Percentiles rank a stretch among this genome's conserved stretches.
These are phyloP conservation scores for Phalaenopsis equestris DNA, from an alignment of 106 monocot species.

Conservation along the genomic window DNA sequence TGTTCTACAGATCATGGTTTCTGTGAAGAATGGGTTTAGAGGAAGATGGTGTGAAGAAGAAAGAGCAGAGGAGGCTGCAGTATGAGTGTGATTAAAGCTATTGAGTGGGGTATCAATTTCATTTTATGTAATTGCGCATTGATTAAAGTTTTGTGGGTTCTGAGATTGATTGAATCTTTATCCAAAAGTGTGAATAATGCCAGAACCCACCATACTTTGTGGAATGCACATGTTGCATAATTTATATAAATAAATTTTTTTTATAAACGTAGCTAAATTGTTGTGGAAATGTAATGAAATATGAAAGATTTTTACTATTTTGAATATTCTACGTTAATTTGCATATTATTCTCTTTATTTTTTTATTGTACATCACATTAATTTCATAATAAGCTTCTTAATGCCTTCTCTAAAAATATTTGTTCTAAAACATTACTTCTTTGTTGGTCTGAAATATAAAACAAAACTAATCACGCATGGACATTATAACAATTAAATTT, in stretches of 20 bases:
- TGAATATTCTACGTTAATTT: too few species aligned
- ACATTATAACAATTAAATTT: too few species aligned
- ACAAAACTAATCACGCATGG: too few species aligned
- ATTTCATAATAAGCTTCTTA: too few species aligned
- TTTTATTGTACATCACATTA: too few species aligned
- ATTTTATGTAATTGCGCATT: background rate
- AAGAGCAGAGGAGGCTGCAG: background rate
- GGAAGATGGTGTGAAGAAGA: background rate
- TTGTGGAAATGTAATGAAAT: too few species aligned
- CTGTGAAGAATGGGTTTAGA: background rate
- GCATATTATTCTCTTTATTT: too few species aligned
- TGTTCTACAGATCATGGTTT: too few species aligned
- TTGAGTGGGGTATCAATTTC: background rate
- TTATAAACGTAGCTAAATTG: background rate
- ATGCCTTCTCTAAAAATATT: too few species aligned
- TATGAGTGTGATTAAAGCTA: background rate
- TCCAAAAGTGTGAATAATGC: conserved; percentile 2
- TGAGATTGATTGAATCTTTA: background rate
- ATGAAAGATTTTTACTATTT: background rate
- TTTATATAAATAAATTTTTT: background rate
- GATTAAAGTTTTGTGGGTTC: background rate
- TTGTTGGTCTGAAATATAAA: too few species aligned
- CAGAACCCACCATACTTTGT: background rate
- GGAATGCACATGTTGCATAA: background rate
- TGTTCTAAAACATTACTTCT: too few species aligned